Base-by-base conservation (phyloP, 257 asterid species). In the Ajuga chamaepitys region DNA sequence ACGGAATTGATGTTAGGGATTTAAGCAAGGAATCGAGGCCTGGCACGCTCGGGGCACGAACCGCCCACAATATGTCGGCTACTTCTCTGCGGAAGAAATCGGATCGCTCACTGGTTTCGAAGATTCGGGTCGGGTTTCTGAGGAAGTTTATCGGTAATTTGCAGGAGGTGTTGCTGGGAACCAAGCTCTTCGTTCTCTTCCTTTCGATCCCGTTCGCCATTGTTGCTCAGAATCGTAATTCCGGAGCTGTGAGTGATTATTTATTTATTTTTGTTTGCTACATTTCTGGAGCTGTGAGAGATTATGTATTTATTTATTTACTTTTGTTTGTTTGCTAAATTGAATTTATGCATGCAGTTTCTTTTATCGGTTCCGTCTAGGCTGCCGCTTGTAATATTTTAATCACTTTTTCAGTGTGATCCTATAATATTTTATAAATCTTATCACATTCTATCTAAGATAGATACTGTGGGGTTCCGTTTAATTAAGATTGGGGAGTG, bases 141-240 rank as follows among this genome's bases (percentile, higher is more conserved):
- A 72, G 95, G 24, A 17, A 24, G 7, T 62, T 88, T 10, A 51
- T 88, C 4, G 80, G 74, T 5, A 86, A 82, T 80, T 55, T 94
- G 45, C 95, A 86, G 66, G 96, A 86, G 75, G 87, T 94, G 47
- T 52, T 94, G 62, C 74, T 90, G 17, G 97, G 97, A 20, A 89
- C 97, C 2, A 93, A 89, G 70, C 90, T 89, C 28, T 69, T 82
- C 0, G 13, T 88, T n/a, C 75, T 93, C 67, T 86, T 93, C 46
- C 9, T 90, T 3, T 95, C 95, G 1, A 74, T 93, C 5, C 99
- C 99, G n/a, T 72, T 87, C 5, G 95, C 99, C 65, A 67, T 93
- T 35, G 40, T 61, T 58, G 96, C 95, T 3, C 28, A 83, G 12
- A 74, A 51, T 61, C 17, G 60, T 7, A 8, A 77, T 70, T 86